Percentiles rank a stretch among this genome's conserved stretches.
Evolutionary conservation across 139 green algal genomes (phyloP).

Genomic region (Chlorella sp.): DNA sequence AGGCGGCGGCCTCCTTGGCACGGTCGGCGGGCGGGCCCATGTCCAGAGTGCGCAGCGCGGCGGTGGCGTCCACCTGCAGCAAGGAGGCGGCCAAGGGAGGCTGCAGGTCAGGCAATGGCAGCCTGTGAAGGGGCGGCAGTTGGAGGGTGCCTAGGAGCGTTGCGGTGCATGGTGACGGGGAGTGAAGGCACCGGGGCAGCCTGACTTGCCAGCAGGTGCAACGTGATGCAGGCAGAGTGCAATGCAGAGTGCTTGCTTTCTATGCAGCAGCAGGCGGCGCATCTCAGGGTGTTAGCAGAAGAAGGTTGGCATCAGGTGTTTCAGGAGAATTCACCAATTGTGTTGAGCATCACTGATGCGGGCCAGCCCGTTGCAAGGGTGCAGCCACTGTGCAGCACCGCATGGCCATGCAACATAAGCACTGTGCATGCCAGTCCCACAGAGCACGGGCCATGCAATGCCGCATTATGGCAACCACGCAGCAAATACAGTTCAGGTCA

Average conservation of each 20-base stretch:
- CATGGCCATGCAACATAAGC: too few species aligned
- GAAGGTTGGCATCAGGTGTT: constrained; percentile 12
- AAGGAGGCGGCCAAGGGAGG: background rate
- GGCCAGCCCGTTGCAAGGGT: background rate
- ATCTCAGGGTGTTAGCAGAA: constrained; percentile 11
- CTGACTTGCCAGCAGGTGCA: background rate
- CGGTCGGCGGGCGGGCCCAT: constrained; percentile 74
- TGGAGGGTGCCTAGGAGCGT: too few species aligned
- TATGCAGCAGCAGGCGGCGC: background rate
- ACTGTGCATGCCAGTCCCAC: too few species aligned
- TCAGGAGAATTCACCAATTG: constrained; percentile 39
- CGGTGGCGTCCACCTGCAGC: constrained; percentile 51
- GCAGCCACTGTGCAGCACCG: background rate
- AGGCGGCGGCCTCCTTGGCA: constrained; percentile 55
- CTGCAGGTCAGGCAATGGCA: background rate
- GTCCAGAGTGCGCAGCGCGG: constrained; percentile 69
- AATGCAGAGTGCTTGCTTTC: background rate
- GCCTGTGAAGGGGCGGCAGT: too few species aligned
- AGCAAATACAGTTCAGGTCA: too few species aligned
- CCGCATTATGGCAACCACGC: too few species aligned
- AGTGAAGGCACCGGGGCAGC: too few species aligned
- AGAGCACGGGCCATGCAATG: too few species aligned
- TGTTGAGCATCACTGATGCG: constrained; percentile 23
- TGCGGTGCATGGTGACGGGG: too few species aligned
- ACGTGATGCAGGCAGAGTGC: background rate